Base-by-base conservation (phyloP, 805 yeast genomes). In the Candida koratica region DNA sequence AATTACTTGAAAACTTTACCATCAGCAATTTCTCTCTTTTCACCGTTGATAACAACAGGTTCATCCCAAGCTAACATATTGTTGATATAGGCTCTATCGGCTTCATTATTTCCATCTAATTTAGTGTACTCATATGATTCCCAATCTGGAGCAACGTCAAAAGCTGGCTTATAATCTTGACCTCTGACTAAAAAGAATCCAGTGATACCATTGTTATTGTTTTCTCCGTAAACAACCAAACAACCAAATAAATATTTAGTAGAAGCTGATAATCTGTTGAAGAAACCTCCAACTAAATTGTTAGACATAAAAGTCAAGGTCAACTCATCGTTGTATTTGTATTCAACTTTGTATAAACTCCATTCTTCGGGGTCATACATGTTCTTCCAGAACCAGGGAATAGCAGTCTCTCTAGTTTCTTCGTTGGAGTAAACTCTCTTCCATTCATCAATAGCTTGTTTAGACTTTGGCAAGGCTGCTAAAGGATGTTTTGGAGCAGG, bases 61-160 rank as follows among this genome's bases (percentile, higher is more conserved):
- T 87, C 79, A 67, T 90, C 98, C 97, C 97, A 90, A 53, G 97
- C 95, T 82, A 95, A 86, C 81, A 88, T 74, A 79, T 88, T 85
- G 68, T 84, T 74, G 55, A 93, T 66, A 58, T 86, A 85, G 47
- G 73, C 84, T 68, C 75, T 81, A 74, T 76, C 85, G 60, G 77
- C 93, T 51, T 76, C 78, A 51, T 77, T 77, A 55, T 87, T 54
- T 44, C 82, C 76, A 61, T 90, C 97, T 58, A 90, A 74, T 73
- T 85, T 81, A 60, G 78, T 69, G 84, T 77, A 87, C 42, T 62
- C 60, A 73, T 86, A 90, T 33, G 96, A 86, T 73, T 90, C 97
- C 95, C 95, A 88, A 72, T 93, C 98, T 67, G 98, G 97, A 60
- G 97, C 98, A 65, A 93, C 97, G 49, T 90, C 84, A 60, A 90